Conservation (phyloP, 495 filamentous ascomycete genomes). For the Penicillium subrubescens region DNA sequence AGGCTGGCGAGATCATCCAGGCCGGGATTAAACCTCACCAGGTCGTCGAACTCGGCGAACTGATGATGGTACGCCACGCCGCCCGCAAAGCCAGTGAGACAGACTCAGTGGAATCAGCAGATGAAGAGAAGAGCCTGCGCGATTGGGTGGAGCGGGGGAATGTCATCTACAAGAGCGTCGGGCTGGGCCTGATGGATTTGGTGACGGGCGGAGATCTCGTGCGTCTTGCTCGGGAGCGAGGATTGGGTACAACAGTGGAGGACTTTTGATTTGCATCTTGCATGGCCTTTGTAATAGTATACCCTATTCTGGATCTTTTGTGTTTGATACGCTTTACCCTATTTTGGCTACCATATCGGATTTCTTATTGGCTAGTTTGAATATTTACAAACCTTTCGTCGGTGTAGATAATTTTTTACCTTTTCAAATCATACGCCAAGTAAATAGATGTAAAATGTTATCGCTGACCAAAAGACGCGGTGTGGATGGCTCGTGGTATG, state of each 20-base stretch:
- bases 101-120: slow-evolving; percentile 40
- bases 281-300: neutral
- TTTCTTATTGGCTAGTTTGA: neutral
- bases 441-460: neutral
- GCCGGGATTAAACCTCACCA: slow-evolving; percentile 70
- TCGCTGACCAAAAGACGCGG: neutral
- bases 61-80: slow-evolving; percentile 70
- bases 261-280: slow-evolving; percentile 40
- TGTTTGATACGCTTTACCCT: neutral
- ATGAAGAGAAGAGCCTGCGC: slow-evolving; percentile 57
- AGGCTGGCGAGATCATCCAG: slow-evolving; percentile 87
- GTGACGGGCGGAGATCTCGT: slow-evolving; percentile 77
- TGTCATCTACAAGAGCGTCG: slow-evolving; percentile 59
- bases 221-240: slow-evolving; percentile 68
- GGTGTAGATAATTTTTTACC: neutral
- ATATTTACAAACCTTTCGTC: neutral
- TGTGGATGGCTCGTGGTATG: slow-evolving; percentile 12
- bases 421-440: neutral
- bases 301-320: neutral
- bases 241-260: slow-evolving; percentile 71
- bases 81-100: slow-evolving; percentile 33
- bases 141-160: slow-evolving; percentile 80
- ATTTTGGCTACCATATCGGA: neutral
- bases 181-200: slow-evolving; percentile 51
- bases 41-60: slow-evolving; percentile 83